A percentile compares a stretch with the other conserved stretches of the same genome.
Conservation (phyloP, 2,329 filamentous ascomycete species). For the Calonectria pteridis region DNA sequence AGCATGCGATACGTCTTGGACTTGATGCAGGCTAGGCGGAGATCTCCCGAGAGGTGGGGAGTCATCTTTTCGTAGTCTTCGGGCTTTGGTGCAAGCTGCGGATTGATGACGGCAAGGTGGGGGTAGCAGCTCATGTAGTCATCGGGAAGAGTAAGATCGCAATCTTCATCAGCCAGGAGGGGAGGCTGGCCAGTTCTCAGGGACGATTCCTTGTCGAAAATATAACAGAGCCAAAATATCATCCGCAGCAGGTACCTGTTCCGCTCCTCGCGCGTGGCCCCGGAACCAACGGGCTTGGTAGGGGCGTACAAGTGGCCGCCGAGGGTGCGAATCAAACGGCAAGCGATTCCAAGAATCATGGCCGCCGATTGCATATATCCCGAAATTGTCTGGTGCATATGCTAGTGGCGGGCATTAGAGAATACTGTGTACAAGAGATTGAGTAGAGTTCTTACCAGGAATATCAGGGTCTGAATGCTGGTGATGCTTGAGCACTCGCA, state of each 20-base stretch:
- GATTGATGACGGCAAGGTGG: background rate
- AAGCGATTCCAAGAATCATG: background rate
- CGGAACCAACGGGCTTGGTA: background rate
- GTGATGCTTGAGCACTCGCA: background rate
- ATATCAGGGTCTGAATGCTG: background rate
- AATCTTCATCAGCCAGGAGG: background rate
- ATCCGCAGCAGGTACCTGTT: background rate
- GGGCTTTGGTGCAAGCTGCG: background rate
- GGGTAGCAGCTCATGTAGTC: background rate
- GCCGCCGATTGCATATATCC: background rate
- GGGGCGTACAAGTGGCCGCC: background rate
- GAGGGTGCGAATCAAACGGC: background rate
- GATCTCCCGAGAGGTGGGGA: background rate
- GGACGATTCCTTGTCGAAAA: background rate
- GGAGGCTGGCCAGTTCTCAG: background rate
- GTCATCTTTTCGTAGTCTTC: background rate
- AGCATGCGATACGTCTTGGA: background rate
- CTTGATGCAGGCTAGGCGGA: background rate
- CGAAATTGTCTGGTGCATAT: background rate
- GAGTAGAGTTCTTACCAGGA: background rate
- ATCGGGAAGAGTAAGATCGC: background rate
- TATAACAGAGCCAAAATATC: slow-evolving; percentile 4
- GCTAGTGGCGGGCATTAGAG: background rate
- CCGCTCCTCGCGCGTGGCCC: background rate
- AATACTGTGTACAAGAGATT: fast-evolving